Conservation (phyloP, 306 rosid species). For the Carpinus fangiana region DNA sequence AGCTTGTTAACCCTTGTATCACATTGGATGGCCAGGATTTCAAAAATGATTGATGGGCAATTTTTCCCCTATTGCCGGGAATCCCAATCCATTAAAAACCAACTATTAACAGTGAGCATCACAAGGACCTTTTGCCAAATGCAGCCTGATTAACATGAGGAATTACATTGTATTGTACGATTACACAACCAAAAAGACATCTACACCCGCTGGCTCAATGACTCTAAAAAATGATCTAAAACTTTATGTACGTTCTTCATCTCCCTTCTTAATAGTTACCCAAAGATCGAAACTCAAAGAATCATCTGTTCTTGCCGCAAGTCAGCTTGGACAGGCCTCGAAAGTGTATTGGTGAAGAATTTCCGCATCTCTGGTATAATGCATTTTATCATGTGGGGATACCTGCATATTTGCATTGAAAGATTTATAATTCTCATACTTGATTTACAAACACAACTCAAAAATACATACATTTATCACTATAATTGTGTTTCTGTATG, state of each 20-base stretch:
- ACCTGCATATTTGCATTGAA: conserved; percentile 43
- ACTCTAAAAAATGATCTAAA: not conserved
- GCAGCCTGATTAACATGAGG: not conserved
- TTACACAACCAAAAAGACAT: not conserved
- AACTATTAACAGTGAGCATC: too few relatives aligned
- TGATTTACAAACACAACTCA: too few relatives aligned
- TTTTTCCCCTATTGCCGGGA: too few relatives aligned
- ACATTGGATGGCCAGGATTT: too few relatives aligned
- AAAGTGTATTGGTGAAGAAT: conserved; percentile 39
- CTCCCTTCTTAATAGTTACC: not conserved
- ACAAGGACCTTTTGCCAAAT: conserved; percentile 28
- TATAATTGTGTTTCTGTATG: too few relatives aligned
- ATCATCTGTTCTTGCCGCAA: not conserved
- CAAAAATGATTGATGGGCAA: too few relatives aligned
- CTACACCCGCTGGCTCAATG: not conserved
- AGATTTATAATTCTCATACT: not conserved
- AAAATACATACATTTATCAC: too few relatives aligned
- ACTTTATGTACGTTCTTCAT: conserved; percentile 30
- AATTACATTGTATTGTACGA: too few relatives aligned
- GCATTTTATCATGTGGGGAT: conserved; percentile 27
- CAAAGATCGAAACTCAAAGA: not conserved
- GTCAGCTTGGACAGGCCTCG: conserved; percentile 22
- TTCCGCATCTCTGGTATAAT: conserved; percentile 39
- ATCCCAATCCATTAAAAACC: too few relatives aligned
- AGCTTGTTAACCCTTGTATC: too few relatives aligned